phyloP scores from a whole-genome alignment of 495 filamentous ascomycete species.

The Podospora pseudoanserina region DNA sequence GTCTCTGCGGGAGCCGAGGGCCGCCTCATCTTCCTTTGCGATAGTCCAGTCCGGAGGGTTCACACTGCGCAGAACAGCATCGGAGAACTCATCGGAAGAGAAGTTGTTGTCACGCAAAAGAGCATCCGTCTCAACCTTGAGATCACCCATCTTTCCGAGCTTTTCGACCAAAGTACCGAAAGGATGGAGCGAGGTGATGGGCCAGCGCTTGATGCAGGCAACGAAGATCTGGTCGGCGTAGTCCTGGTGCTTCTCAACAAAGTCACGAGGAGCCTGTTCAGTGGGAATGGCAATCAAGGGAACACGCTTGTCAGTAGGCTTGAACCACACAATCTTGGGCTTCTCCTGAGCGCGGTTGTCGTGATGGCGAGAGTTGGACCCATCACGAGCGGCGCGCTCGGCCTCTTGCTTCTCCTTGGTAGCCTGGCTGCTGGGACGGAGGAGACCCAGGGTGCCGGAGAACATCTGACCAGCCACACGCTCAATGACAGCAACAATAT shows the following conservation, averaged over 20 bases:
- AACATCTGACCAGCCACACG: slow-evolving; percentile 98
- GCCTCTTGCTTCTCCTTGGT: slow-evolving; percentile 99
- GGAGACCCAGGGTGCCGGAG: slow-evolving; percentile 87
- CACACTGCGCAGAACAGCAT: slow-evolving; percentile 90
- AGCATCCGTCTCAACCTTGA: slow-evolving; percentile 95
- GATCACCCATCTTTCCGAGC: slow-evolving; percentile 93
- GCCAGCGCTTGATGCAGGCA: slow-evolving; percentile 98
- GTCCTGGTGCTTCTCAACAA: slow-evolving; percentile 96
- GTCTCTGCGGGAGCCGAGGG: slow-evolving; percentile 74
- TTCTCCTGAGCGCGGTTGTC: slow-evolving; percentile 84
- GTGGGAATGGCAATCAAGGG: slow-evolving; percentile 97
- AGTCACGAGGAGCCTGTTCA: slow-evolving; percentile 94
- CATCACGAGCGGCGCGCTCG: slow-evolving; percentile 87
- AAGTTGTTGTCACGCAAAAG: slow-evolving; percentile 98
- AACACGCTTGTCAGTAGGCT: slow-evolving; percentile 97
- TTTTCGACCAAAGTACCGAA: slow-evolving; percentile 97
- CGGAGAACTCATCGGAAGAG: slow-evolving; percentile 92
- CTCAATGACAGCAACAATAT: slow-evolving; percentile 95
- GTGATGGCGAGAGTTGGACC: slow-evolving; percentile 67
- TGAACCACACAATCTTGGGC: slow-evolving; percentile 99
- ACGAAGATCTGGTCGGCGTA: slow-evolving; percentile 98
- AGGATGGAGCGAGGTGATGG: slow-evolving; percentile 97
- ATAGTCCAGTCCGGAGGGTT: slow-evolving; percentile 89
- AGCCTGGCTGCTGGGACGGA: slow-evolving; percentile 95
- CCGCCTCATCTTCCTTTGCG: slow-evolving; percentile 72